Evolutionary conservation across 495 filamentous ascomycete genomes (phyloP).

Genomic region (Tetracladium marchalianum): DNA sequence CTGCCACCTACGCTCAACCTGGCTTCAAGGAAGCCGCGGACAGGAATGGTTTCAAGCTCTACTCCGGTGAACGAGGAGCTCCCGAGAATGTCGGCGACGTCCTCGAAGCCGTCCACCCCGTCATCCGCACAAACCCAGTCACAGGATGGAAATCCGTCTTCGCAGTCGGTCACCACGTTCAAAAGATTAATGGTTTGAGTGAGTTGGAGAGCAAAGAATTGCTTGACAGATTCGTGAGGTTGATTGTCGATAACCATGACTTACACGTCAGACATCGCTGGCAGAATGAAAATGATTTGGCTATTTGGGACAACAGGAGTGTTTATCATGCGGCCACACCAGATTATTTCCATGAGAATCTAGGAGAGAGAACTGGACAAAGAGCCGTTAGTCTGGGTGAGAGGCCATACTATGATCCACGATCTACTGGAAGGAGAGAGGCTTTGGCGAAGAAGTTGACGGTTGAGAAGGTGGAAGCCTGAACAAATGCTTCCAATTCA

Average conservation of each 20-base stretch:
- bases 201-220: slow-evolving; percentile 50
- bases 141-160: slow-evolving; percentile 75
- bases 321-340: slow-evolving; percentile 62
- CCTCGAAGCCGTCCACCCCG: slow-evolving; percentile 57
- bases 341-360: slow-evolving; percentile 34
- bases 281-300: slow-evolving; percentile 52
- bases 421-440: slow-evolving; percentile 49
- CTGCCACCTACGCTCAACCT: slow-evolving; percentile 54
- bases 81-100: slow-evolving; percentile 59
- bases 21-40: slow-evolving; percentile 47
- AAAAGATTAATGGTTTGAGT: slow-evolving; percentile 55
- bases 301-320: slow-evolving; percentile 74
- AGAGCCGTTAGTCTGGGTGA: slow-evolving; percentile 59
- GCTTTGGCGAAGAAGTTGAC: slow-evolving; percentile 27
- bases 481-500: no score
- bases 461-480: no score
- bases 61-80: slow-evolving; percentile 44
- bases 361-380: slow-evolving; percentile 51
- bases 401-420: slow-evolving; percentile 56
- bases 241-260: slow-evolving; percentile 71
- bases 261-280: slow-evolving; percentile 62
- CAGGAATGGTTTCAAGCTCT: slow-evolving; percentile 46
- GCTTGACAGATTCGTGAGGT: slow-evolving; percentile 47
- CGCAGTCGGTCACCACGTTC: slow-evolving; percentile 52
- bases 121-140: slow-evolving; percentile 71